These are phyloP conservation scores for Suillus subaureus DNA, from an alignment of 768 basidiomycete species.

Conservation along the genomic window DNA sequence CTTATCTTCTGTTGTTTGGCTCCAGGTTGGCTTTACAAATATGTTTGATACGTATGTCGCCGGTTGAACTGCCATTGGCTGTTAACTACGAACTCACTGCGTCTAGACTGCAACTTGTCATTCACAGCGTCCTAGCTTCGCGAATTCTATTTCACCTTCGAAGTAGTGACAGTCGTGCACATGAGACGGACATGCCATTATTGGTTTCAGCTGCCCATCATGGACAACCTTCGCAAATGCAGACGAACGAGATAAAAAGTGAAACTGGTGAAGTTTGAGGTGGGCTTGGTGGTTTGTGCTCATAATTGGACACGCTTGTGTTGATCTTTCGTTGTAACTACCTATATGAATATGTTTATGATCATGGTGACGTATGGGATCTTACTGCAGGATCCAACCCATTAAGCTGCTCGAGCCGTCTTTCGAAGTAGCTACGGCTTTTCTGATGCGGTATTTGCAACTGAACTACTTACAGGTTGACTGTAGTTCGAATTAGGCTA, in stretches of 20 bases:
- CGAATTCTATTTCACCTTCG: constrained; percentile 32
- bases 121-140: constrained; percentile 28
- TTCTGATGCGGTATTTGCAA: too few relatives aligned
- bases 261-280: background rate
- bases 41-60: background rate
- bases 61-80: background rate
- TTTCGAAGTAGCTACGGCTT: too few relatives aligned
- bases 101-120: constrained; percentile 21
- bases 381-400: background rate
- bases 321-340: background rate
- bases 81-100: background rate
- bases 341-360: background rate
- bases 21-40: background rate
- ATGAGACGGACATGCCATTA: background rate
- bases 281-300: background rate
- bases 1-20: background rate
- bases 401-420: too few relatives aligned
- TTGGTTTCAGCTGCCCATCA: too few relatives aligned
- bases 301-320: background rate
- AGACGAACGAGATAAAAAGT: background rate
- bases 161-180: constrained; percentile 14
- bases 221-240: background rate
- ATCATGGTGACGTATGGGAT: background rate
- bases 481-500: too few relatives aligned
- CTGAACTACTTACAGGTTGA: too few relatives aligned